These are phyloP conservation scores for Rehmannia glutinosa DNA, from an alignment of 257 asterid species.

Conservation along the genomic window DNA sequence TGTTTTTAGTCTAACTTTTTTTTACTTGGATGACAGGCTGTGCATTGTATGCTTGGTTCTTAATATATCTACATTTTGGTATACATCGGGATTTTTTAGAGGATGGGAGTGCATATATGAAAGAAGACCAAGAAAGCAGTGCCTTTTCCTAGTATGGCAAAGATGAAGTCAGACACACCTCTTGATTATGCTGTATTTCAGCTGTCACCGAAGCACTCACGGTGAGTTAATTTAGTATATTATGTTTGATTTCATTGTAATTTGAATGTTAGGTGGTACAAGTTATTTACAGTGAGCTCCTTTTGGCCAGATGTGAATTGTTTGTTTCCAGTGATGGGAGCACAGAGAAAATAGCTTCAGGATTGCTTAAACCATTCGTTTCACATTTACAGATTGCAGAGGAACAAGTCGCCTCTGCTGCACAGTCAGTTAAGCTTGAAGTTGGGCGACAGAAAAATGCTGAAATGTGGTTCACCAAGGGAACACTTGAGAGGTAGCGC, in stretches of 20 bases:
- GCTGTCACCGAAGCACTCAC: slow-evolving; percentile 70
- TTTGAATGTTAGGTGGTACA: slow-evolving; percentile 3
- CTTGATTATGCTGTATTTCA: slow-evolving; percentile 88
- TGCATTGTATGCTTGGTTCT: neutral
- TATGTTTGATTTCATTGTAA: slow-evolving; percentile 1
- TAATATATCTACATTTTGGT: neutral
- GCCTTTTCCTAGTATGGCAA: slow-evolving; percentile 24
- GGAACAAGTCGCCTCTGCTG: slow-evolving; percentile 66
- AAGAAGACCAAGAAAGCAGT: slow-evolving; percentile 19
- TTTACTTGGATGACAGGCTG: neutral
- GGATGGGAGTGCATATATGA: slow-evolving; percentile 34
- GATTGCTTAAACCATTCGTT: slow-evolving; percentile 85
- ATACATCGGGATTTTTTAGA: neutral
- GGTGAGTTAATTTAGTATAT: slow-evolving; percentile 37
- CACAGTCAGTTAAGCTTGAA: slow-evolving; percentile 75
- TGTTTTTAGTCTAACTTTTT: neutral
- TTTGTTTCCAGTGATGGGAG: slow-evolving; percentile 71
- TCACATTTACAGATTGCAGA: slow-evolving; percentile 71
- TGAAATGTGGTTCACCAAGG: slow-evolving; percentile 81
- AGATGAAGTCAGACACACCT: slow-evolving; percentile 59
- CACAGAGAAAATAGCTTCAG: slow-evolving; percentile 92
- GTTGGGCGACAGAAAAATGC: slow-evolving; percentile 46
- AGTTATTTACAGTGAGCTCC: slow-evolving; percentile 21
- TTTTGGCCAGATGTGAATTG: slow-evolving; percentile 74
- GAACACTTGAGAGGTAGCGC: slow-evolving; percentile 82